These are phyloP conservation scores for Boletus bicolor DNA, from an alignment of 768 basidiomycete species.

Conservation along the genomic window DNA sequence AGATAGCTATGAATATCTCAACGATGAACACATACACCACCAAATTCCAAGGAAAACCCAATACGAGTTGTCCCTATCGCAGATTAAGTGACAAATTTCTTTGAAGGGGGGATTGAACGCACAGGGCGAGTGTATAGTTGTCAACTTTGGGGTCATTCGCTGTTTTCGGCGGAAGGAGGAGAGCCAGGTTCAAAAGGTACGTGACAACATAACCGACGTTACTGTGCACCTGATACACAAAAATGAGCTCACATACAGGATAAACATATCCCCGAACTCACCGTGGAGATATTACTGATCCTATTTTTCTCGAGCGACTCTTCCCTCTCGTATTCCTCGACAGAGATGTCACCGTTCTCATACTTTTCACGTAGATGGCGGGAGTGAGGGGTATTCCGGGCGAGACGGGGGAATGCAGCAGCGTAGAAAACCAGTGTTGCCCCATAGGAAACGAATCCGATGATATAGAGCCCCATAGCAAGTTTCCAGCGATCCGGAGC, in stretches of 20 bases:
- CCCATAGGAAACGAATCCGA: constrained; percentile 76
- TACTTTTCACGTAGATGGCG: constrained; percentile 52
- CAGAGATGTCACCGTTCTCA: constrained; percentile 54
- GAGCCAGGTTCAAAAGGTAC: constrained; percentile 61
- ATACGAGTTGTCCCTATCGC: constrained; percentile 59
- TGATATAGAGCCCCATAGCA: constrained; percentile 77
- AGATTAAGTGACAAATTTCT: background rate
- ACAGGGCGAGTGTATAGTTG: constrained; percentile 74
- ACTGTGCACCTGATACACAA: constrained; percentile 55
- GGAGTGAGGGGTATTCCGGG: constrained; percentile 69
- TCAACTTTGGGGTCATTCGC: constrained; percentile 57
- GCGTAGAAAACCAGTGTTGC: constrained; percentile 81
- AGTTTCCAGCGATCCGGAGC: constrained; percentile 68
- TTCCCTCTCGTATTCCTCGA: constrained; percentile 66
- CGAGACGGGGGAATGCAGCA: constrained; percentile 75
- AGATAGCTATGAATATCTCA: background rate
- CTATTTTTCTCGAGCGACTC: constrained; percentile 82
- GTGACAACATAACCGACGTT: constrained; percentile 72
- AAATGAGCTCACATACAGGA: background rate
- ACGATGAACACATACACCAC: constrained; percentile 63
- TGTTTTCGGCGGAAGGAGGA: constrained; percentile 54
- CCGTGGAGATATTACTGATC: constrained; percentile 82
- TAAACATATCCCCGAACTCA: constrained; percentile 27
- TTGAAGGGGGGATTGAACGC: constrained; percentile 21
- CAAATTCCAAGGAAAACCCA: constrained; percentile 81